phyloP scores from a whole-genome alignment of 1,139 yeast species.

The Candida gigantensis region DNA sequence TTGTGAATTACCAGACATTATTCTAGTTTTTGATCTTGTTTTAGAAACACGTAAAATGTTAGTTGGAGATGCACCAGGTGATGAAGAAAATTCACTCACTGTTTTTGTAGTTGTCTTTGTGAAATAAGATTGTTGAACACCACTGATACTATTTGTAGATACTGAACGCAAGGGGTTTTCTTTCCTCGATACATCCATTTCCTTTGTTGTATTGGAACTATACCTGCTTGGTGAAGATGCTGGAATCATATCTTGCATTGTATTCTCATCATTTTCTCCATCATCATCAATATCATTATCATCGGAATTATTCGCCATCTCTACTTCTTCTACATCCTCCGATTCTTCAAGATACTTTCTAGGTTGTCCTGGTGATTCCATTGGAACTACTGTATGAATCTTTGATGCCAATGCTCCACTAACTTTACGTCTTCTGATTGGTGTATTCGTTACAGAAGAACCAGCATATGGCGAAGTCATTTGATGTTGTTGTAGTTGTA shows the following conservation, averaged over 20 bases:
- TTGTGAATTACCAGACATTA: conserved; percentile 10
- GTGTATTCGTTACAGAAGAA: conserved; percentile 59
- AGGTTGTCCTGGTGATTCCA: conserved; percentile 96
- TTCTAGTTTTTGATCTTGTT: conserved; percentile 23
- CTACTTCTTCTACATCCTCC: conserved; percentile 21
- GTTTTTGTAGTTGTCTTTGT: conserved; percentile 54
- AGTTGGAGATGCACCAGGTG: conserved; percentile 36
- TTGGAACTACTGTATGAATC: conserved; percentile 79
- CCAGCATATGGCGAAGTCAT: conserved; percentile 34
- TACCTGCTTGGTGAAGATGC: conserved; percentile 31
- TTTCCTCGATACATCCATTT: too few relatives aligned
- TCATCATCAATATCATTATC: too few relatives aligned
- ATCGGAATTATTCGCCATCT: conserved; percentile 41
- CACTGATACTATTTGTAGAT: conserved; percentile 33
- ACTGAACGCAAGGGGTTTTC: conserved; percentile 46
- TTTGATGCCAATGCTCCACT: conserved; percentile 70
- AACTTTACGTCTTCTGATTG: conserved; percentile 68
- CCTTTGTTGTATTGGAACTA: conserved; percentile 15
- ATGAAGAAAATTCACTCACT: conserved; percentile 48
- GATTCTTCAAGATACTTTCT: conserved; percentile 58
- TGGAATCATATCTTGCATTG: conserved; percentile 19
- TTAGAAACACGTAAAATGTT: conserved; percentile 32
- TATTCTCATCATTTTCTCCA: conserved; percentile 37
- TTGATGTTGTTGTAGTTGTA: conserved; percentile 24
- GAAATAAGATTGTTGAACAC: conserved; percentile 39